Base-by-base conservation (phyloP, 306 rosid species). In the Oxytropis ochrocephala region DNA sequence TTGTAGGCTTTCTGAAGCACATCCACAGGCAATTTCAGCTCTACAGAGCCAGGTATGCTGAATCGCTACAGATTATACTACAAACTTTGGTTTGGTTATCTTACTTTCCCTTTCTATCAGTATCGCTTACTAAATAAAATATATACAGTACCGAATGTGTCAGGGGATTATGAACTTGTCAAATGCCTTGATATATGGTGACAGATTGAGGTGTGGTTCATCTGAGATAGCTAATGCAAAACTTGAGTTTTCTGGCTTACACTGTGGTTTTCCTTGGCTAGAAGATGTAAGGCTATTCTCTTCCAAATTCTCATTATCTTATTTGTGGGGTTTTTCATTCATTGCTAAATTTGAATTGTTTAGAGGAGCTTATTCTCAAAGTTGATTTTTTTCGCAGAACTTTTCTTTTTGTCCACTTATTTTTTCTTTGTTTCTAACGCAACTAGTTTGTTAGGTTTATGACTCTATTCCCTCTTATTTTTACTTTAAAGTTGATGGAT, bases 1-100 rank as follows among this genome's bases (percentile, higher is more conserved):
- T 79, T 78, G 98, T 67, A 88, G 94, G 87, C 95, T 94, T 29
- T 94, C 98, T 30, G 98, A 94, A 81, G 89, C 96, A 13, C 96
- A 94, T 80, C 97, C 97, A 54, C 90, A 88, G 52, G 90, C 98
- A 74, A 88, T 94, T 74, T 90, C 89, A 39, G 92, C 92, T 17
- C 70, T 94, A 50, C 96, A 82, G 82, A 88, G 92, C 80, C 98
- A 94, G 96, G 98, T 94, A 46, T 59, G 66, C 60, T 67, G 61
- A 52, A 36, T 48, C 60, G 9, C 53, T 30, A 30, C 59, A 67
- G 58, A 72, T 59, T 50, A 32, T 11, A 32, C 51, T 66, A 21
- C 51, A 67, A 65, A 60, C 29, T 64, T 27, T 2, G 29, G 43
- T 55, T 49, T 47, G 16, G n/a, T 81, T 72, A 36, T 44, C 67